Base-by-base conservation (phyloP, 139 green algal species). In the Chlamydomonas sp. region DNA sequence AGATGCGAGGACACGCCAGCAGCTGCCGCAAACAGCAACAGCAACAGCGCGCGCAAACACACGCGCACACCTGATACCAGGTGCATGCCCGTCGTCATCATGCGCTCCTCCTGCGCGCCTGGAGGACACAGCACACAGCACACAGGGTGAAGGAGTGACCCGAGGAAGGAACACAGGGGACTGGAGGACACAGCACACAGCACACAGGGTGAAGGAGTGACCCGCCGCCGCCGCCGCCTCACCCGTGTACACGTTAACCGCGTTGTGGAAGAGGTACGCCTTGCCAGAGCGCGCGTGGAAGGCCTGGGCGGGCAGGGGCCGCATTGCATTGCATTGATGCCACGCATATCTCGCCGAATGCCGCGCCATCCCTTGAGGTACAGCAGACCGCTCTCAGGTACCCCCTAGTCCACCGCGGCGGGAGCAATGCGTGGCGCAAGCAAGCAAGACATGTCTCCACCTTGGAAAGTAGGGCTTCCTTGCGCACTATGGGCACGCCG, bases 31-130 rank as follows among this genome's bases (percentile, higher is more conserved):
- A n/a, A n/a, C n/a, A n/a, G n/a, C n/a, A n/a, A n/a, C n/a, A n/a
- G n/a, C n/a, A n/a, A n/a, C n/a, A n/a, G n/a, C n/a, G n/a, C n/a
- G n/a, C n/a, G n/a, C n/a, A n/a, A n/a, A n/a, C n/a, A n/a, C n/a
- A 39, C 13, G 26, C 5, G 28, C 38, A 48, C n/a, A 70, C 64
- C 64, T 61, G 64, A 66, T 29, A 70, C 90, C 0, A 86, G 58
- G 76, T 95, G 89, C 67, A 92, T 69, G 26, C 90, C 90, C 33
- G 90, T 96, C 35, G 93, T 95, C 29, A 96, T 81, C 39, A 94
- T 65, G 3, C 90, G 79, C 35, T 93, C 81, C 78, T 96, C 69
- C 29, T 67, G 35, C 20, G 58, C 38, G 1, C 35, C 43, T 48
- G 22, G 10, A 66, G 20, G 43, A 64, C 6, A 64, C 34, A 20